Percentiles rank a stretch among this genome's conserved stretches.
These are phyloP conservation scores for Knoxdaviesia capensis DNA, from an alignment of 2,329 filamentous ascomycete species.

Conservation along the genomic window DNA sequence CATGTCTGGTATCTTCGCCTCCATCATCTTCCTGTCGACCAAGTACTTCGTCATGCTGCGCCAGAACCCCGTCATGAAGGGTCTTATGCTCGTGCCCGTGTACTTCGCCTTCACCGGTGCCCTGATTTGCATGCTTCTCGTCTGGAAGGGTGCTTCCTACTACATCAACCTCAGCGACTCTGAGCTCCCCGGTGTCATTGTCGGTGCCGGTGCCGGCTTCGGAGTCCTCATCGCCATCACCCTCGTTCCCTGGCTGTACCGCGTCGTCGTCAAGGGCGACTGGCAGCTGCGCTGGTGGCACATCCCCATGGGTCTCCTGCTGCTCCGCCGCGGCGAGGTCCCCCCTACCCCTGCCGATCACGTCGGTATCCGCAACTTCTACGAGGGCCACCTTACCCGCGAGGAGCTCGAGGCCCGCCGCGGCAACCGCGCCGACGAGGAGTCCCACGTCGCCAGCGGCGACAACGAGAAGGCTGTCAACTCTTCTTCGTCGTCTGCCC, in stretches of 20 bases:
- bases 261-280: constrained; percentile 27
- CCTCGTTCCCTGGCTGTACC: constrained; percentile 30
- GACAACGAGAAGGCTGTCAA: neutral
- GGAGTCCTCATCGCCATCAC: constrained; percentile 24
- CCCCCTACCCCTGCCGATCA: constrained; percentile 17
- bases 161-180: constrained; percentile 14
- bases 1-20: constrained; percentile 14
- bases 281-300: constrained; percentile 28
- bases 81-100: constrained; percentile 31
- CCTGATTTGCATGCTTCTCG: constrained; percentile 40
- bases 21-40: constrained; percentile 21
- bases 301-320: constrained; percentile 23
- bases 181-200: constrained; percentile 11
- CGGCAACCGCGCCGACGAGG: constrained; percentile 14
- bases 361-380: constrained; percentile 25
- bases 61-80: constrained; percentile 29
- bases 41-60: constrained; percentile 36
- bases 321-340: constrained; percentile 14
- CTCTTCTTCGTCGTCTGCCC: constrained; percentile 3
- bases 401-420: constrained; percentile 21
- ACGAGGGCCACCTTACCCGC: constrained; percentile 23
- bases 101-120: constrained; percentile 37
- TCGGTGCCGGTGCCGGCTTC: constrained; percentile 22
- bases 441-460: constrained; percentile 11
- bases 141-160: constrained; percentile 30